These are phyloP conservation scores for Wilhelminamyces savonicus DNA, from an alignment of 805 yeast species.

Conservation along the genomic window DNA sequence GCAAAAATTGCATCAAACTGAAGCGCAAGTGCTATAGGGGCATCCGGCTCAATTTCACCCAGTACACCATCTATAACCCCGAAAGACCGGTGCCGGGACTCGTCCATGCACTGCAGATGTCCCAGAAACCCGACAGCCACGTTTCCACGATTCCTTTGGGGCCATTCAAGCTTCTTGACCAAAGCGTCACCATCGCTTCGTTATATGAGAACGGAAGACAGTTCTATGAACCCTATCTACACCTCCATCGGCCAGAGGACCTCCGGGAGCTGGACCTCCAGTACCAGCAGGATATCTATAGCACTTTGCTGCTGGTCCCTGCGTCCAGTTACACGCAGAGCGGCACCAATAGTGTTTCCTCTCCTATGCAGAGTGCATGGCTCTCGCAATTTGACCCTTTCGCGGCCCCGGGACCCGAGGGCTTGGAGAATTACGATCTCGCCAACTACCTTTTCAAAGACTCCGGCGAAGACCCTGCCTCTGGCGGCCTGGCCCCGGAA, in stretches of 20 bases:
- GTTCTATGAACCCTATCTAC: conserved; percentile 25
- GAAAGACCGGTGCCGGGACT: conserved; percentile 3
- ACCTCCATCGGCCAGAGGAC: conserved; percentile 24
- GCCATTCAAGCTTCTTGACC: conserved; percentile 30
- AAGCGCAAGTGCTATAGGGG: conserved; percentile 44
- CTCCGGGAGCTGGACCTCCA: conserved; percentile 25
- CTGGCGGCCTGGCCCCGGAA: too few relatives aligned
- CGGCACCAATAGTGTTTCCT: too few relatives aligned
- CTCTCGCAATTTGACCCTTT: too few relatives aligned
- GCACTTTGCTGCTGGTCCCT: conserved; percentile 6
- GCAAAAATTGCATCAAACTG: conserved; percentile 49
- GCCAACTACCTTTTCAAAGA: conserved; percentile 18
- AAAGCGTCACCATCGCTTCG: conserved; percentile 36
- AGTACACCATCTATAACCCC: conserved; percentile 33
- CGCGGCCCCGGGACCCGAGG: too few relatives aligned
- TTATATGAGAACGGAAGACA: conserved; percentile 28
- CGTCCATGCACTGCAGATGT: background rate
- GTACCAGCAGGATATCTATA: conserved; percentile 16
- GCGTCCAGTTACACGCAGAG: too few relatives aligned
- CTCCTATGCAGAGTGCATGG: too few relatives aligned
- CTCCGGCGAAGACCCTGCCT: too few relatives aligned
- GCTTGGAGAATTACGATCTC: conserved; percentile 18
- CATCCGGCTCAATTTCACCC: conserved; percentile 39
- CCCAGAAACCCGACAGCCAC: too few relatives aligned
- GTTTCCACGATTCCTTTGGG: too few relatives aligned